These are phyloP conservation scores for Pichia phayaonensis DNA, from an alignment of 805 yeast genomes.

Conservation along the genomic window DNA sequence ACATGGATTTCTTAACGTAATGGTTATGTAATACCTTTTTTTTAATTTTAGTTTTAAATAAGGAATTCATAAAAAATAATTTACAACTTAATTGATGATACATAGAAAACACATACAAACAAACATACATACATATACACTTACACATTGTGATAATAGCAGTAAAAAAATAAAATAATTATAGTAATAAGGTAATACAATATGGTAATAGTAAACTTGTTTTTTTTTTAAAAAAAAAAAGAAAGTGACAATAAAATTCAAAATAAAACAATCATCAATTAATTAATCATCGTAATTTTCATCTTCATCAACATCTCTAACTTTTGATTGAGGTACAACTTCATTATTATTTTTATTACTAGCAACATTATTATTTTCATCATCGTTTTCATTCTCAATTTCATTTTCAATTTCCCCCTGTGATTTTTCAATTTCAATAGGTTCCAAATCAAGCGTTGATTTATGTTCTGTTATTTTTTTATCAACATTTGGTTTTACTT, in stretches of 20 bases:
- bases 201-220: background rate
- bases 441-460: background rate
- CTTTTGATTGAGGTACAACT: conserved; percentile 6
- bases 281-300: conserved; percentile 31
- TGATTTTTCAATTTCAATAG: background rate
- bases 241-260: background rate
- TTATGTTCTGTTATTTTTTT: background rate
- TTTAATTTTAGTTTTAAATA: no score
- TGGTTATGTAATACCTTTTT: background rate
- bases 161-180: background rate
- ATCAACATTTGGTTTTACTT: conserved; percentile 9
- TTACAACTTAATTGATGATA: background rate
- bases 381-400: conserved; percentile 1
- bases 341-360: background rate
- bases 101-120: conserved; percentile 1
- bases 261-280: conserved; percentile 4
- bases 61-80: background rate
- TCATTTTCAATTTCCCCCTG: conserved; percentile 1
- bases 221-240: background rate
- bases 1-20: background rate
- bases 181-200: background rate
- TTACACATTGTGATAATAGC: background rate
- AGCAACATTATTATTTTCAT: background rate
- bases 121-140: background rate
- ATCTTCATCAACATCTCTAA: conserved; percentile 31